phyloP scores from a whole-genome alignment of 306 rosid genomes.

The Albizia julibrissin region DNA sequence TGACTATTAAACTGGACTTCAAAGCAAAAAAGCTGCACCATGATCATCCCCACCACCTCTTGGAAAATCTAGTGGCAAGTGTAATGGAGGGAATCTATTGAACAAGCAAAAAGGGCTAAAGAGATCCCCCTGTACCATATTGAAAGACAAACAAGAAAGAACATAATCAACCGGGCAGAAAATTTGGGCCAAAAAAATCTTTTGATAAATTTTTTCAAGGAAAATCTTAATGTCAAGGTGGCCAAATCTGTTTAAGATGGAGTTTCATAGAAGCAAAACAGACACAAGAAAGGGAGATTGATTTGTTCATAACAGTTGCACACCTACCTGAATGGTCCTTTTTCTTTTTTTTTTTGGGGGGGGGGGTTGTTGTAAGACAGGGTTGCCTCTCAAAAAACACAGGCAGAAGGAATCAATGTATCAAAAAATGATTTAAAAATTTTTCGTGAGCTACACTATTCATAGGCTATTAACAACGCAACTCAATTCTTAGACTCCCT shows the following conservation, averaged over 20 bases:
- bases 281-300: neutral
- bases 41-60: slow-evolving; percentile 7
- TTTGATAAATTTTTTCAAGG: neutral
- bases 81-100: slow-evolving; percentile 43
- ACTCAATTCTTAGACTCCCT: neutral
- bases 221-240: slow-evolving; percentile 27
- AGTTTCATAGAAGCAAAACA: neutral
- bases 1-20: slow-evolving; percentile 13
- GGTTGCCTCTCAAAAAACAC: neutral
- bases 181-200: slow-evolving; percentile 19
- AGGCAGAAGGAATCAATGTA: neutral
- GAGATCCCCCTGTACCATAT: slow-evolving; percentile 48
- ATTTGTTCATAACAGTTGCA: neutral
- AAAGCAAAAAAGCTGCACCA: neutral
- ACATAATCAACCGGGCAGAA: slow-evolving; percentile 41
- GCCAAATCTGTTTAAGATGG: slow-evolving; percentile 4
- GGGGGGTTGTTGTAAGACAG: neutral
- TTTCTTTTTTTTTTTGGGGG: neutral
- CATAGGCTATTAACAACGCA: neutral
- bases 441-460: neutral
- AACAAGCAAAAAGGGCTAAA: slow-evolving; percentile 42
- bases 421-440: neutral
- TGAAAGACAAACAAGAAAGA: slow-evolving; percentile 38
- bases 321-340: neutral
- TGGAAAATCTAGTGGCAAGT: neutral